Conservation (phyloP, 1,284 basidiomycete genomes). For the Amylostereum chailletii region DNA sequence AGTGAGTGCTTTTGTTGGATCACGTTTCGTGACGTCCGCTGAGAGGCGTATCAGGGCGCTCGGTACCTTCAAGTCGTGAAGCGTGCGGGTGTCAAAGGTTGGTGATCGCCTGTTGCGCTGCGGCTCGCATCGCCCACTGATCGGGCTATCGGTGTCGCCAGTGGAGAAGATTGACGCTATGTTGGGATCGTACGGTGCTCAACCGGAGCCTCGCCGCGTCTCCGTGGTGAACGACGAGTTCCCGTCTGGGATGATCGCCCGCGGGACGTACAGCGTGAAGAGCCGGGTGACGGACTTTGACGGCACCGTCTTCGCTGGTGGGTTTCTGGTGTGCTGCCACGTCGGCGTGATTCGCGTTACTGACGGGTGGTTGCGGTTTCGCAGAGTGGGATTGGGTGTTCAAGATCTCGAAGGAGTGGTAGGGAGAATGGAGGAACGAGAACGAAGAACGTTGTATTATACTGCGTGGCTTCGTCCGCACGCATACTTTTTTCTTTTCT, state of each 20-base stretch:
- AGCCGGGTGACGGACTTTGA: constrained; percentile 84
- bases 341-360: not conserved
- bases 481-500: not conserved
- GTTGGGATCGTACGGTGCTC: constrained; percentile 81
- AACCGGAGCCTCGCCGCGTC: constrained; percentile 53
- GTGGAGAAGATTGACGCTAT: constrained; percentile 87
- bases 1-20: constrained; percentile 29
- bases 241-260: constrained; percentile 76
- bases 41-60: constrained; percentile 44
- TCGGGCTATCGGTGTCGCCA: constrained; percentile 20
- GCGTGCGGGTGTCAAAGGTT: constrained; percentile 62
- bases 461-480: not conserved
- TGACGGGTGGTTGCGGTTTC: not conserved
- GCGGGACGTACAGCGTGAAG: constrained; percentile 69
- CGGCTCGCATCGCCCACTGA: not conserved
- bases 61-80: constrained; percentile 84
- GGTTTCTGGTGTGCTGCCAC: constrained; percentile 17
- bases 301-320: constrained; percentile 65
- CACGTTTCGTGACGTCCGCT: not conserved
- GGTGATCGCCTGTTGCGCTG: constrained; percentile 6
- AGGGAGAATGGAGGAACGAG: not conserved
- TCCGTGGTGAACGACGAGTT: constrained; percentile 74
- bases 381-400: constrained; percentile 78
- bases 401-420: constrained; percentile 81
- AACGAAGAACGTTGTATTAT: too few relatives aligned